Evolutionary conservation across 1,139 yeast genomes (phyloP).

Genomic region (Yamadazyma diddensiae): DNA sequence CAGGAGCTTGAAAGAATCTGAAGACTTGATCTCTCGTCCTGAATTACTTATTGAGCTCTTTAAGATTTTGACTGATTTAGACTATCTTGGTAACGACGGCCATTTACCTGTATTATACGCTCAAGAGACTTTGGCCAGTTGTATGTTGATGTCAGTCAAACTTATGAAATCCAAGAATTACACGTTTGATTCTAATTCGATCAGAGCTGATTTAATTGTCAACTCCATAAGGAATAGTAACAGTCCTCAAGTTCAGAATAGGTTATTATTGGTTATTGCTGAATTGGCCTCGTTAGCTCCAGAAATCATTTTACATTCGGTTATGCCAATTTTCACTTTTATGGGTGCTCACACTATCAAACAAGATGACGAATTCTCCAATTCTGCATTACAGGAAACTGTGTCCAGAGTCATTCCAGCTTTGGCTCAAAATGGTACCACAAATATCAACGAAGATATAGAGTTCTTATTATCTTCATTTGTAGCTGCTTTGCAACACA

Average conservation of each 20-base stretch:
- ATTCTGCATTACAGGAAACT: slow-evolving; percentile 90
- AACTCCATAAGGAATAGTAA: slow-evolving; percentile 84
- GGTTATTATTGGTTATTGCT: slow-evolving; percentile 78
- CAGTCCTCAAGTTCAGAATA: slow-evolving; percentile 94
- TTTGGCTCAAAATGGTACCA: slow-evolving; percentile 55
- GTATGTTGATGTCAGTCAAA: slow-evolving; percentile 72
- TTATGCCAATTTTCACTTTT: slow-evolving; percentile 97
- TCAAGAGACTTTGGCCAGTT: slow-evolving; percentile 85
- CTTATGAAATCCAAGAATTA: slow-evolving; percentile 38
- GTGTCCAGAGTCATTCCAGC: slow-evolving; percentile 91
- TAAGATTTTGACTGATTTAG: slow-evolving; percentile 76
- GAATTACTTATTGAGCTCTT: slow-evolving; percentile 59
- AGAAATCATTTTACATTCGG: slow-evolving; percentile 88
- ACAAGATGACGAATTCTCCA: slow-evolving; percentile 94
- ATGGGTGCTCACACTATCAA: slow-evolving; percentile 98
- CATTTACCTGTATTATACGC: slow-evolving; percentile 87
- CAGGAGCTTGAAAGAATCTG: slow-evolving; percentile 11
- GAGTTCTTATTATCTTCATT: slow-evolving; percentile 86
- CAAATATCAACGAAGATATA: slow-evolving; percentile 28
- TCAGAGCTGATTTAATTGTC: slow-evolving; percentile 87
- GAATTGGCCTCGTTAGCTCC: slow-evolving; percentile 87
- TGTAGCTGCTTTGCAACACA: slow-evolving; percentile 89
- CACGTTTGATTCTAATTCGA: slow-evolving; percentile 58
- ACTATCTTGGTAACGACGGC: slow-evolving; percentile 86
- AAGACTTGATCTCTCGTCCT: slow-evolving; percentile 33